These are phyloP conservation scores for Amanita jacksonii DNA, from an alignment of 768 basidiomycete genomes.

Conservation along the genomic window DNA sequence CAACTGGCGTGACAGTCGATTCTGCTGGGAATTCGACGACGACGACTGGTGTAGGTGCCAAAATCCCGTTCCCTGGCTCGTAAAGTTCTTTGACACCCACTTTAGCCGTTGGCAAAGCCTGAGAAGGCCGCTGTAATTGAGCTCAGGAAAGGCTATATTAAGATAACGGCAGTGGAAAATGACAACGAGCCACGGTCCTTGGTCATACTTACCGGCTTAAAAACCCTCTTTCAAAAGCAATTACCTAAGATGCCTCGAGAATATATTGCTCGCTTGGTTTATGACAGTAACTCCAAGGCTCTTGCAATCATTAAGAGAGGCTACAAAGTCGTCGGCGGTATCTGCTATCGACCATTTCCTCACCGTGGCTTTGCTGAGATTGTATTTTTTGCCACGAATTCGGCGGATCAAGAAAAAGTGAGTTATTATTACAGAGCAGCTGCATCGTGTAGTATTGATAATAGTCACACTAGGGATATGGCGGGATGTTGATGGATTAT, in stretches of 20 bases:
- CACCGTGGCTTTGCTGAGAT: slow-evolving; percentile 96
- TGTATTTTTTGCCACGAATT: slow-evolving; percentile 96
- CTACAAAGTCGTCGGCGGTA: slow-evolving; percentile 93
- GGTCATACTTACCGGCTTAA: slow-evolving; percentile 88
- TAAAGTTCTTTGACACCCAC: slow-evolving; percentile 7
- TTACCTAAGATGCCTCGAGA: slow-evolving; percentile 98
- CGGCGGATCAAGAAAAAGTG: slow-evolving; percentile 96
- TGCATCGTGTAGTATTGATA: neutral
- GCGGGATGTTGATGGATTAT: slow-evolving; percentile 97
- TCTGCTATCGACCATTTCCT: slow-evolving; percentile 93
- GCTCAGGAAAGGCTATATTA: slow-evolving; percentile 73
- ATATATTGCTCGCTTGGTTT: slow-evolving; percentile 93
- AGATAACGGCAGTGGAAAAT: slow-evolving; percentile 78
- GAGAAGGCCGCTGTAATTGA: slow-evolving; percentile 80
- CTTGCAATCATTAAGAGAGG: slow-evolving; percentile 94
- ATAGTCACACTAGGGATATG: slow-evolving; percentile 65
- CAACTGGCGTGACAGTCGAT: slow-evolving; percentile 75
- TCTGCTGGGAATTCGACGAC: slow-evolving; percentile 35
- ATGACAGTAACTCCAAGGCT: slow-evolving; percentile 85
- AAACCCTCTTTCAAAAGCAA: slow-evolving; percentile 95
- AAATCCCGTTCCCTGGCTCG: neutral
- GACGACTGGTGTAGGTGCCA: slow-evolving; percentile 12
- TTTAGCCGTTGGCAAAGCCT: slow-evolving; percentile 43
- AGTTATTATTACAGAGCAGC: neutral
- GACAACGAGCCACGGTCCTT: slow-evolving; percentile 66